A percentile compares a stretch with the other conserved stretches of the same genome.
These are phyloP conservation scores for Debaryomyces castellii DNA, from an alignment of 805 yeast species.

Conservation along the genomic window DNA sequence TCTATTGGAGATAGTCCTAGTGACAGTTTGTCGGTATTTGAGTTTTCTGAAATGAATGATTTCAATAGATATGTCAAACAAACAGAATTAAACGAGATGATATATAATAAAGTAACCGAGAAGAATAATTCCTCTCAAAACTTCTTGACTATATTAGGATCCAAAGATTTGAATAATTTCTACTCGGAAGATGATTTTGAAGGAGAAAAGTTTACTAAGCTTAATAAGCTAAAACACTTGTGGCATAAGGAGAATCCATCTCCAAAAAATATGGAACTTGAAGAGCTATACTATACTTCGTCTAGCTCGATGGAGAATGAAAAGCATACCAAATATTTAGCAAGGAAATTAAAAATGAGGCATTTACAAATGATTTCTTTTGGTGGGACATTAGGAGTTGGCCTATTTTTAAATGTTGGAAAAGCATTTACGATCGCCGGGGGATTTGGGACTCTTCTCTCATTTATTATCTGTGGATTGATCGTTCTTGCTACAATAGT, in stretches of 20 bases:
- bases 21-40: conserved; percentile 23
- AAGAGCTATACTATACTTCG: conserved; percentile 6
- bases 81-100: conserved; percentile 33
- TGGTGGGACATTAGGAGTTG: conserved; percentile 80
- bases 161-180: conserved; percentile 26
- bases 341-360: conserved; percentile 59
- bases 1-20: conserved; percentile 7
- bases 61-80: conserved; percentile 31
- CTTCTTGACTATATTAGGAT: conserved; percentile 23
- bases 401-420: conserved; percentile 67
- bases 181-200: conserved; percentile 18
- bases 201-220: conserved; percentile 3
- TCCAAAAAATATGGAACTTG: not conserved
- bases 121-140: conserved; percentile 12
- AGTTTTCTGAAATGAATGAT: conserved; percentile 33
- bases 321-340: conserved; percentile 28
- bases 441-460: conserved; percentile 71
- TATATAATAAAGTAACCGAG: conserved; percentile 18
- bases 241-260: conserved; percentile 12
- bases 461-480: conserved; percentile 62
- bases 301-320: conserved; percentile 6
- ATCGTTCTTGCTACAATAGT: conserved; percentile 68
- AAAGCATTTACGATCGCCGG: conserved; percentile 74
- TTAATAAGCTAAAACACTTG: conserved; percentile 6
- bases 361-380: conserved; percentile 78